These are phyloP conservation scores for Vitis amurensis DNA, from an alignment of 164 flowering plant species.

Conservation along the genomic window DNA sequence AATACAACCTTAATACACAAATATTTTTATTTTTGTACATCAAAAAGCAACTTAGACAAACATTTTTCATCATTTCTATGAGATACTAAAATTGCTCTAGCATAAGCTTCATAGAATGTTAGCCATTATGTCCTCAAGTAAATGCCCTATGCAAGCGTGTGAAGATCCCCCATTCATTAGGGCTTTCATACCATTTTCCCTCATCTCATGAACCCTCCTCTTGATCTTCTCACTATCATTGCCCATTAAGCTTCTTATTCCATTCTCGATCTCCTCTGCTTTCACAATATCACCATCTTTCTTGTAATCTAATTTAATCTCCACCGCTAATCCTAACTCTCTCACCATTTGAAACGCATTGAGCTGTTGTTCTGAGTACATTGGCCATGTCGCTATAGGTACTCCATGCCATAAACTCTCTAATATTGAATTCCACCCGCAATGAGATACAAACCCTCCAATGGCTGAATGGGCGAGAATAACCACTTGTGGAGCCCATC, in stretches of 20 bases:
- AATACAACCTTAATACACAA: too few species aligned
- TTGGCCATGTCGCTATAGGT: not conserved
- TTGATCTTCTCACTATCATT: not conserved
- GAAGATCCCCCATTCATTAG: not conserved
- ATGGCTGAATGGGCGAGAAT: not conserved
- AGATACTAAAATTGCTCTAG: too few species aligned
- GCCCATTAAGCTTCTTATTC: not conserved
- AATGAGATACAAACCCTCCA: not conserved
- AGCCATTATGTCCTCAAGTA: not conserved
- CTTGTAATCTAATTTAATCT: not conserved
- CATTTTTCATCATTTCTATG: too few species aligned
- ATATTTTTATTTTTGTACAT: too few species aligned
- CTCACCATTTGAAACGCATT: too few species aligned
- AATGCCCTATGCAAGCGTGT: not conserved
- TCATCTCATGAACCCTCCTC: not conserved
- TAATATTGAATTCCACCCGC: not conserved
- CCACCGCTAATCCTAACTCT: not conserved
- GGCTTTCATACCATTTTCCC: not conserved
- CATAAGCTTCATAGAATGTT: too few species aligned
- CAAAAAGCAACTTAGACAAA: too few species aligned
- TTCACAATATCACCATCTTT: not conserved
- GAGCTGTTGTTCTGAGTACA: not conserved
- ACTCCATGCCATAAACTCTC: not conserved
- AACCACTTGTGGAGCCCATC: not conserved
- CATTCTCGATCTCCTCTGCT: not conserved